A percentile compares a stretch with the other conserved stretches of the same genome.
phyloP scores from a whole-genome alignment of 2,329 filamentous ascomycete genomes.

The Fusarium devonianum region DNA sequence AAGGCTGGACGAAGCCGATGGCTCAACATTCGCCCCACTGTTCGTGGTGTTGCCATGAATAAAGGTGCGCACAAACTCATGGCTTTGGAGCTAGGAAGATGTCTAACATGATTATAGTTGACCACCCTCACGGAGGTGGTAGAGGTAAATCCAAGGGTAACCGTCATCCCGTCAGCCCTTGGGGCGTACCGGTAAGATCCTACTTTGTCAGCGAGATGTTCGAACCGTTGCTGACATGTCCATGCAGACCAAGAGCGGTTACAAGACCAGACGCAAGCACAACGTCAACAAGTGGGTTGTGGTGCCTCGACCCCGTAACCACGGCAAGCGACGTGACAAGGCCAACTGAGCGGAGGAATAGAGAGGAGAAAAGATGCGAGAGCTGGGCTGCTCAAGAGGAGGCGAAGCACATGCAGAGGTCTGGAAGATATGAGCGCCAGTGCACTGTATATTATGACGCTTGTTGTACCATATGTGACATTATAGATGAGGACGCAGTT shows the following conservation, averaged over 20 bases:
- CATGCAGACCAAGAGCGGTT: slow-evolving; percentile 76
- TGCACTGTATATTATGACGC: slow-evolving; percentile 43
- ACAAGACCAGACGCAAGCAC: slow-evolving; percentile 88
- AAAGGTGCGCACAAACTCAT: slow-evolving; percentile 67
- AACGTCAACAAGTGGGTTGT: slow-evolving; percentile 95
- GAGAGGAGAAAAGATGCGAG: slow-evolving; percentile 24
- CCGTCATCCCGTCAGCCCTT: slow-evolving; percentile 90
- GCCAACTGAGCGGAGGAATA: slow-evolving; percentile 46
- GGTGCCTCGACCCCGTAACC: slow-evolving; percentile 81
- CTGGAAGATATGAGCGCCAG: slow-evolving; percentile 28
- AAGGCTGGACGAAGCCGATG: slow-evolving; percentile 94
- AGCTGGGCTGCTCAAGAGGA: slow-evolving; percentile 7
- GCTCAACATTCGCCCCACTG: slow-evolving; percentile 93
- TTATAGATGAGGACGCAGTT: slow-evolving; percentile 37
- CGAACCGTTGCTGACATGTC: slow-evolving; percentile 17
- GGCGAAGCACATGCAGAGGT: slow-evolving; percentile 21
- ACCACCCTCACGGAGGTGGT: slow-evolving; percentile 98
- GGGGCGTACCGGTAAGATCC: slow-evolving; percentile 87
- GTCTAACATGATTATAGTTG: slow-evolving; percentile 59
- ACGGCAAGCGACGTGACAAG: slow-evolving; percentile 84
- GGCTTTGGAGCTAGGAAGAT: background rate
- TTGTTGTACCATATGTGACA: slow-evolving; percentile 47
- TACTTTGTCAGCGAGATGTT: background rate
- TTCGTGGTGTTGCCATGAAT: slow-evolving; percentile 99
- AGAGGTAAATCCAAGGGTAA: slow-evolving; percentile 99